Base-by-base conservation (phyloP, 495 filamentous ascomycete species). In the Lichina pygmaea region DNA sequence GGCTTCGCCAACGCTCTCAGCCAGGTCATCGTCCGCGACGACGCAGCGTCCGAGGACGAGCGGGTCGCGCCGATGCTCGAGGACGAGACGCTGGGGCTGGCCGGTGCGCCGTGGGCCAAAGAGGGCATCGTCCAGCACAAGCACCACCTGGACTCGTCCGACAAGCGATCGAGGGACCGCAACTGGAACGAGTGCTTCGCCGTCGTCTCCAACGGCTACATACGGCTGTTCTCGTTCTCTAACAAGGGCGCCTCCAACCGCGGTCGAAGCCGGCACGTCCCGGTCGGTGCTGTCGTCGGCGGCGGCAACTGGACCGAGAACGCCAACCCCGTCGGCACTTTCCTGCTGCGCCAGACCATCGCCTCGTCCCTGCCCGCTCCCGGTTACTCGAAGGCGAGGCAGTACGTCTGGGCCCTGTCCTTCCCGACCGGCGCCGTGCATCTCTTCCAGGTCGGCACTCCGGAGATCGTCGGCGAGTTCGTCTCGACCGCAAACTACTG, bases 1-100 rank as follows among this genome's bases (percentile, higher is more conserved):
- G 89, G 89, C 0, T 99, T 99, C 55, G 89, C 91, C 37, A 95
- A 93, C 60, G 89, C 89, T 12, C 69, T 99, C 3, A 92, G 81
- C 51, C 91, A 92, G 47, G 89, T 89, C 13, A 97, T 95, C 52
- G 93, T 93, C 49, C 77, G 91, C 16, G 91, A 94, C 54, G 89
- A 95, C 52, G 67, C 71, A 40, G 66, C 73, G 7, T 61, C 33
- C 9, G 16, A 46, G 13, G 48, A 40, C 13, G 37, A 38, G 12
- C 67, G 70, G 30, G 68, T 60, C n/a, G 66, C 68, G 33, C 75
- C 77, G 39, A 66, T 91, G 13, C 70, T 95, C 0, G 89, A 94
- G 50, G 89, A 94, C 53, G 91, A 95, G 53, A 78, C 75, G 0
- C 63, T 97, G 13, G 85, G 89, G 51, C 72, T 97, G 38, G 75